phyloP scores from a whole-genome alignment of 805 yeast genomes.

The Blastobotrys muscicola region DNA sequence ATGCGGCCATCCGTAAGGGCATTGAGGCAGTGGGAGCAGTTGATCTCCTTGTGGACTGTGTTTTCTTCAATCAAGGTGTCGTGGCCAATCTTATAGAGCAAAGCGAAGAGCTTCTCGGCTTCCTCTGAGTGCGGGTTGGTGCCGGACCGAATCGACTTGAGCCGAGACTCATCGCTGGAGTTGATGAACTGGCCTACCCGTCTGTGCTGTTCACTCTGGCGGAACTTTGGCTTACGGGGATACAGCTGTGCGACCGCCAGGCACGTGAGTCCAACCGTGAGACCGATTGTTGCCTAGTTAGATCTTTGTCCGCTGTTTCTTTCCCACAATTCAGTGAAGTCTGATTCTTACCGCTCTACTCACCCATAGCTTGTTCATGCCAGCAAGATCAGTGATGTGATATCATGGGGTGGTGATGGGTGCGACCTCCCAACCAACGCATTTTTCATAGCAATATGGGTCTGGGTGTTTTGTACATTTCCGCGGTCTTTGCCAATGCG shows the following conservation, averaged over 20 bases:
- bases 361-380: not conserved
- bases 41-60: not conserved
- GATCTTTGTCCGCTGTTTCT: not conserved
- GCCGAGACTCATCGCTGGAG: no score
- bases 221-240: no score
- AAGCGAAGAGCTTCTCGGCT: not conserved
- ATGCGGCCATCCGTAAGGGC: conserved; percentile 20
- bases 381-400: no score
- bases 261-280: no score
- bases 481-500: conserved; percentile 71
- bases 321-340: no score
- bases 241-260: no score
- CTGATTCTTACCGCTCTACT: no score
- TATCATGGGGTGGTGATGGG: no score
- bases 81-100: not conserved
- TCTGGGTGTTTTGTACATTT: conserved; percentile 18
- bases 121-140: not conserved
- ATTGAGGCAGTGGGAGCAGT: conserved; percentile 28
- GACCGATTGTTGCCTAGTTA: not conserved
- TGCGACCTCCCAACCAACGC: not conserved
- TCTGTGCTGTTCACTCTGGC: no score
- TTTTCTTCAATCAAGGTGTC: not conserved
- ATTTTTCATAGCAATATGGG: conserved; percentile 5
- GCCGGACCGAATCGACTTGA: no score
- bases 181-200: no score